phyloP scores from a whole-genome alignment of 208 protist genomes.

The Acanthamoeba royreba region DNA sequence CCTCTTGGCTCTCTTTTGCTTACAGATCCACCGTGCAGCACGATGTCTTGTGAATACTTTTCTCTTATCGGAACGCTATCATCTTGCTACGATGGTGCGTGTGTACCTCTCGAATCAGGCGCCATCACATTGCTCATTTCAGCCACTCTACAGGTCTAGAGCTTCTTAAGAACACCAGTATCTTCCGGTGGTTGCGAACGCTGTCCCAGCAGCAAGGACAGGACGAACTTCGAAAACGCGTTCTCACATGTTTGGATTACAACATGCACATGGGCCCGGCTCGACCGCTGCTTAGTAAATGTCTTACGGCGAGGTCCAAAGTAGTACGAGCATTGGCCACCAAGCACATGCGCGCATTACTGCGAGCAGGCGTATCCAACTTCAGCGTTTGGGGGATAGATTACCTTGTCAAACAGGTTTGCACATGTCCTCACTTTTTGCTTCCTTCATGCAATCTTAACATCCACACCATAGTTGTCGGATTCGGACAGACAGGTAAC shows the following conservation, averaged over 20 bases:
- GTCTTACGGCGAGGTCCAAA: not conserved
- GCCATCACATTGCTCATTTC: not conserved
- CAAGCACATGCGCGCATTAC: constrained; percentile 55
- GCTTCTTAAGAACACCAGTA: not conserved
- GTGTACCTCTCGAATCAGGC: not conserved
- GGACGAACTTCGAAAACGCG: constrained; percentile 2
- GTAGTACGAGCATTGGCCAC: constrained; percentile 45
- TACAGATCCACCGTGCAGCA: constrained; percentile 14
- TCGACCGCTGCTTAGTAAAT: not conserved
- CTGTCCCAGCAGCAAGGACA: not conserved
- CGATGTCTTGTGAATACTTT: constrained; percentile 69
- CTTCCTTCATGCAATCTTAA: not conserved
- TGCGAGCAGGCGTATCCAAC: constrained; percentile 61
- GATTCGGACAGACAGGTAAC: constrained; percentile 58
- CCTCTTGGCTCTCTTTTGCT: not conserved
- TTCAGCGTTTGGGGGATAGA: constrained; percentile 67
- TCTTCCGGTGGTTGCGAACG: not conserved
- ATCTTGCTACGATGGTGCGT: not conserved
- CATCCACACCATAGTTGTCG: constrained; percentile 15
- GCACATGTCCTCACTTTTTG: not conserved
- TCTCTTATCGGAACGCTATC: constrained; percentile 60
- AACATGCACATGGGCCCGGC: not conserved
- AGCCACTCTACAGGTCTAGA: not conserved
- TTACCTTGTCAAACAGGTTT: constrained; percentile 44
- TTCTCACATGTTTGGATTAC: constrained; percentile 20